Conservation (phyloP, 164 flowering plant species). For the Santalum album region DNA sequence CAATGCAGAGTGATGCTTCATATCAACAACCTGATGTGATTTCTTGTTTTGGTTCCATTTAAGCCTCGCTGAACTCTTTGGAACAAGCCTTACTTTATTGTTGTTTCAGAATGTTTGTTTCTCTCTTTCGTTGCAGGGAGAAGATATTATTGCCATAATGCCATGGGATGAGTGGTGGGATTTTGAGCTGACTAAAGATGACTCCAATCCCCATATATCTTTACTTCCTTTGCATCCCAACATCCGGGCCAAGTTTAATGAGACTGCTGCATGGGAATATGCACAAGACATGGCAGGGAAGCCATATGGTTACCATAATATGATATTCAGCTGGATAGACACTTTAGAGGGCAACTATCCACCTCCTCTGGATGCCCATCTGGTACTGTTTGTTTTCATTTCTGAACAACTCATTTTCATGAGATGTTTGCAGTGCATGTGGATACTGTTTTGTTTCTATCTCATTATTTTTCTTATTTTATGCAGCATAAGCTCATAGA, state of each 20-base stretch:
- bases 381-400: conserved; percentile 65
- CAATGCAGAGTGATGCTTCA: too few species aligned
- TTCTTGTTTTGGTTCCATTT: too few species aligned
- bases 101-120: too few species aligned
- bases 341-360: conserved; percentile 74
- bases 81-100: too few species aligned
- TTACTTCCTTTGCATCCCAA: conserved; percentile 90
- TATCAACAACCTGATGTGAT: too few species aligned
- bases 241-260: conserved; percentile 76
- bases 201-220: conserved; percentile 91
- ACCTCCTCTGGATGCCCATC: conserved; percentile 87
- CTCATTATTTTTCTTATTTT: too few species aligned
- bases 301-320: conserved; percentile 92
- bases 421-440: too few species aligned
- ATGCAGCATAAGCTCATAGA: too few species aligned
- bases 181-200: conserved; percentile 76
- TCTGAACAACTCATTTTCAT: background rate
- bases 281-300: conserved; percentile 69
- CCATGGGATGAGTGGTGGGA: conserved; percentile 99
- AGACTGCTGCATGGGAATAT: conserved; percentile 96
- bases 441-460: too few species aligned
- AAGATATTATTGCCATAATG: conserved; percentile 67
- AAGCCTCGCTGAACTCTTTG: too few species aligned
- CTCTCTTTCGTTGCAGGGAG: conserved; percentile 50
- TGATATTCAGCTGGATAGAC: conserved; percentile 99